phyloP scores from a whole-genome alignment of 495 filamentous ascomycete genomes.

The Hypoxylon fuscum region DNA sequence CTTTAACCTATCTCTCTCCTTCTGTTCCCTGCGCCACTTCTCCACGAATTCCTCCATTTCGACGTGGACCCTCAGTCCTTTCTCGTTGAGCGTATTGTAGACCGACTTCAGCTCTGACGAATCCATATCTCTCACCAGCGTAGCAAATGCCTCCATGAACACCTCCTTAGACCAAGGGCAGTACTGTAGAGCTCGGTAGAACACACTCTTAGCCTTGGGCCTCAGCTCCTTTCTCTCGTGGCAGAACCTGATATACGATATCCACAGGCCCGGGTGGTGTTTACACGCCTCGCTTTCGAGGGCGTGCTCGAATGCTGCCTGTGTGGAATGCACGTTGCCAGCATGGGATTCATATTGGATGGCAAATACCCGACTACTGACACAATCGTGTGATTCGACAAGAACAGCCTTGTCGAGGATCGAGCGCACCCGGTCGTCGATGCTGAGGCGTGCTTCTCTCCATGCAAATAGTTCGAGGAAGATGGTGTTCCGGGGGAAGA shows the following conservation, averaged over 20 bases:
- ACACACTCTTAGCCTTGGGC: slow-evolving; percentile 55
- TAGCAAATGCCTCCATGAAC: slow-evolving; percentile 66
- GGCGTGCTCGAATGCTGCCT: slow-evolving; percentile 76
- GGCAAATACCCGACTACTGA: slow-evolving; percentile 70
- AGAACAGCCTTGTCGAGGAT: slow-evolving; percentile 62
- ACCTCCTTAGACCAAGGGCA: slow-evolving; percentile 83
- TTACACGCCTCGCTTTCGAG: slow-evolving; percentile 54
- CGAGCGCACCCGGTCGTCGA: slow-evolving; percentile 76
- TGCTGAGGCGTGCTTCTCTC: slow-evolving; percentile 71
- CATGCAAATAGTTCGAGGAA: slow-evolving; percentile 76
- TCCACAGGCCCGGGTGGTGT: slow-evolving; percentile 67
- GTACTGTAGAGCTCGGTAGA: slow-evolving; percentile 73
- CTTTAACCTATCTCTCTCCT: slow-evolving; percentile 18
- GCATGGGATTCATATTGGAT: slow-evolving; percentile 70
- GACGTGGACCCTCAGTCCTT: slow-evolving; percentile 54
- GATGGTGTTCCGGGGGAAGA: slow-evolving; percentile 81
- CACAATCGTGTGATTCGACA: slow-evolving; percentile 49
- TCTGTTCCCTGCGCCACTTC: slow-evolving; percentile 39
- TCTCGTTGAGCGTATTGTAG: slow-evolving; percentile 47
- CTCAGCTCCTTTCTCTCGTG: slow-evolving; percentile 33
- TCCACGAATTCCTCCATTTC: slow-evolving; percentile 54
- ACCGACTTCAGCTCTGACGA: slow-evolving; percentile 64
- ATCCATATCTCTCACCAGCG: slow-evolving; percentile 41
- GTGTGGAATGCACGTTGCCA: slow-evolving; percentile 68
- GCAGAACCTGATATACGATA: slow-evolving; percentile 69